A percentile compares a stretch with the other conserved stretches of the same genome.
These are phyloP conservation scores for Physcomitrium patens DNA, from an alignment of 225 moss, liverwort and hornwort genomes.

Conservation along the genomic window DNA sequence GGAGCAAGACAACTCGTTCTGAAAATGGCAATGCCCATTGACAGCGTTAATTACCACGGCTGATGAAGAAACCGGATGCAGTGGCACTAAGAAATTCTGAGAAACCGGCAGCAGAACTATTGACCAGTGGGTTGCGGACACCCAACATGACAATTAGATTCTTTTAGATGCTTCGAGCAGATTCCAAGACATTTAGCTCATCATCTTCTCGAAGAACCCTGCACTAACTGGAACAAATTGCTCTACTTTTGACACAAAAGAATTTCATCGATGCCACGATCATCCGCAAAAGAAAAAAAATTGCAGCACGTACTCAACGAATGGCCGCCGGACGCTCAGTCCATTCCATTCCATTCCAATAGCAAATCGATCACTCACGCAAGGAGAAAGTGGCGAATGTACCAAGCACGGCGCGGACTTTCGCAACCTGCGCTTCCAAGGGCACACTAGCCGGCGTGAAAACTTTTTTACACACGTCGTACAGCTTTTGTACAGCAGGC, in stretches of 20 bases:
- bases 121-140: too few relatives aligned
- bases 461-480: slow-evolving; percentile 84
- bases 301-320: background rate
- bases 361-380: background rate
- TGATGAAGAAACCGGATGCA: background rate
- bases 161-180: background rate
- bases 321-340: background rate
- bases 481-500: slow-evolving; percentile 81
- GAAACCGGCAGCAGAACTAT: background rate
- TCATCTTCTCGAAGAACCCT: background rate
- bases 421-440: slow-evolving; percentile 66
- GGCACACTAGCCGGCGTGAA: slow-evolving; percentile 73
- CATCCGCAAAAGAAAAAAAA: background rate
- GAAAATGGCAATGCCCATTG: background rate
- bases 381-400: background rate
- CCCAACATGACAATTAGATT: background rate
- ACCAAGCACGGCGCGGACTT: slow-evolving; percentile 77
- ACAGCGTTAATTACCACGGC: background rate
- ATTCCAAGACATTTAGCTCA: background rate
- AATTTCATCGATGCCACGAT: background rate
- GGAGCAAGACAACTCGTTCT: background rate
- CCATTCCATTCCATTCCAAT: background rate
- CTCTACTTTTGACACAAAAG: background rate
- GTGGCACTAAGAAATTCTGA: background rate
- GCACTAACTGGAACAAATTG: background rate